Conservation (phyloP, 2,329 filamentous ascomycete species). For the Clonostachys solani region DNA sequence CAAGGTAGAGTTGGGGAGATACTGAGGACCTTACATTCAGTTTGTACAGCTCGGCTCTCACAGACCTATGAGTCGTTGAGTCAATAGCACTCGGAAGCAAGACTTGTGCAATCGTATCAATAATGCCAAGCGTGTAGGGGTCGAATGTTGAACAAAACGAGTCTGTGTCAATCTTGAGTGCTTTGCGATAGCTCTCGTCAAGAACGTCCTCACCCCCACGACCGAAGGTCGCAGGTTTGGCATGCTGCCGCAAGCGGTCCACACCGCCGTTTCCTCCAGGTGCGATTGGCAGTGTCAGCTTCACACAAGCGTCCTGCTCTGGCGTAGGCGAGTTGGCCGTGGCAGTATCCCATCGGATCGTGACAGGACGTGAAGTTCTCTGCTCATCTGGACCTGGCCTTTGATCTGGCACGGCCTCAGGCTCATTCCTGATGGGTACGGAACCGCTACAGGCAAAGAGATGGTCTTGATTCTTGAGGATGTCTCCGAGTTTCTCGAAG, state of each 20-base stretch:
- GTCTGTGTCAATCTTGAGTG: constrained; percentile 40
- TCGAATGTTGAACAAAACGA: constrained; percentile 45
- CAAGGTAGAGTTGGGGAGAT: too few species aligned
- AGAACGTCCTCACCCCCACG: constrained; percentile 35
- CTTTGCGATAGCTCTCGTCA: constrained; percentile 49
- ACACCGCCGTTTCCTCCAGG: too few species aligned
- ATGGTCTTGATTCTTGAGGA: too few species aligned
- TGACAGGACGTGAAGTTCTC: background rate
- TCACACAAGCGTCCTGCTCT: too few species aligned
- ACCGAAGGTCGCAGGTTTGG: constrained; percentile 43
- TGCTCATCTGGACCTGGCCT: too few species aligned
- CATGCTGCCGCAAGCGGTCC: too few species aligned
- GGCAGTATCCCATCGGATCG: background rate
- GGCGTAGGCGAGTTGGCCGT: background rate
- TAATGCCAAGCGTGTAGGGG: constrained; percentile 45
- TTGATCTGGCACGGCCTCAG: too few species aligned
- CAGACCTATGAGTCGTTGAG: background rate
- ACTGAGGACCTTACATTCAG: background rate
- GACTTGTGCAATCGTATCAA: constrained; percentile 26
- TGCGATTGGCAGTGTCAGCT: too few species aligned
- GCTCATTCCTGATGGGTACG: too few species aligned
- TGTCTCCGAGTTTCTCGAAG: too few species aligned
- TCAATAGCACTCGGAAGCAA: background rate
- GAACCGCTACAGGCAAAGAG: too few species aligned
- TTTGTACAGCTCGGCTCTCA: background rate